phyloP scores from a whole-genome alignment of 768 basidiomycete genomes.

The Auricularia sp. region DNA sequence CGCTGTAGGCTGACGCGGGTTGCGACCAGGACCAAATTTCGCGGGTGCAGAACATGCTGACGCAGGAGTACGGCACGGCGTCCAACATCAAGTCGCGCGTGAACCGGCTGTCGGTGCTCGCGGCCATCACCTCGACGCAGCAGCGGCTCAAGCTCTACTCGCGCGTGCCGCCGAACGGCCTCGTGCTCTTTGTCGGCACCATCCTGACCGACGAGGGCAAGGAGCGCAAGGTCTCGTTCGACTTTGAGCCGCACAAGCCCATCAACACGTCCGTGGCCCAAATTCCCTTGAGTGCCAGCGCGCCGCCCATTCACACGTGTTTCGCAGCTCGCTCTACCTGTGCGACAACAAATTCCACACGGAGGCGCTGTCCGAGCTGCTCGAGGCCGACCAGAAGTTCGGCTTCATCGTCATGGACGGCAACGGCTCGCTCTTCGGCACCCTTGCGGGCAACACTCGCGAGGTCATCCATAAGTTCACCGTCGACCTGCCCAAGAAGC shows the following conservation, averaged over 20 bases:
- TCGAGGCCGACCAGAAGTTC: slow-evolving; percentile 88
- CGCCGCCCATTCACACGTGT: not conserved
- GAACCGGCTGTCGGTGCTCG: slow-evolving; percentile 92
- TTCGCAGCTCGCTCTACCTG: slow-evolving; percentile 82
- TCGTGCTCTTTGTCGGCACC: slow-evolving; percentile 96
- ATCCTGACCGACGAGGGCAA: slow-evolving; percentile 98
- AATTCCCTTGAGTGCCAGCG: not conserved
- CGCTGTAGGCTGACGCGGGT: not conserved
- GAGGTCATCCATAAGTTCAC: slow-evolving; percentile 98
- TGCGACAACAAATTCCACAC: slow-evolving; percentile 99
- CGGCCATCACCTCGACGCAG: slow-evolving; percentile 97
- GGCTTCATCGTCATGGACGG: slow-evolving; percentile 99
- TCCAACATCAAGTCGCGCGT: slow-evolving; percentile 99
- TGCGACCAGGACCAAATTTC: slow-evolving; percentile 76
- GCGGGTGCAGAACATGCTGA: slow-evolving; percentile 88
- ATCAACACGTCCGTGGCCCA: slow-evolving; percentile 78
- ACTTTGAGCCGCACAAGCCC: slow-evolving; percentile 97
- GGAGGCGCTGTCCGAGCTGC: slow-evolving; percentile 88
- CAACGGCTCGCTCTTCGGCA: slow-evolving; percentile 94
- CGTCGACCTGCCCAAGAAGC: slow-evolving; percentile 98
- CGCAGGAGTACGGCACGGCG: slow-evolving; percentile 97
- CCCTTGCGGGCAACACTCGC: slow-evolving; percentile 91
- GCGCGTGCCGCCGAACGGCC: slow-evolving; percentile 90
- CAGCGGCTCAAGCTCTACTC: slow-evolving; percentile 95
- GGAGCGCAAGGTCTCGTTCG: slow-evolving; percentile 98